phyloP scores from a whole-genome alignment of 2,329 filamentous ascomycete genomes.

The Fusarium protoensiforme region DNA sequence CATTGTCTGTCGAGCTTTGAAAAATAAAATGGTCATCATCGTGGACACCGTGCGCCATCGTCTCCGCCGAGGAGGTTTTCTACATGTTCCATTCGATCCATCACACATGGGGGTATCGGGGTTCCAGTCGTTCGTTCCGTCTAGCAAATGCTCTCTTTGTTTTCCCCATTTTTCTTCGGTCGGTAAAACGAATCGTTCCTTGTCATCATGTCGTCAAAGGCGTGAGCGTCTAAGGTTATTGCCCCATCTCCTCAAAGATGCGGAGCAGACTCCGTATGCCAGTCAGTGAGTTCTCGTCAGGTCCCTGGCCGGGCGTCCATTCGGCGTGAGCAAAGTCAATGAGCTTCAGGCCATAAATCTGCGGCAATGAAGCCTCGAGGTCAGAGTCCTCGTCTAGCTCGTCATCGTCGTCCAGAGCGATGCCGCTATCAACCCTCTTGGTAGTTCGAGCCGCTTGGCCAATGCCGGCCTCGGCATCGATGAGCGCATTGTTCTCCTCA shows the following conservation, averaged over 20 bases:
- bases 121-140: conserved; percentile 31
- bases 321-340: conserved; percentile 97
- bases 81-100: conserved; percentile 37
- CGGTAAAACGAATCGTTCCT: conserved; percentile 9
- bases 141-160: conserved; percentile 33
- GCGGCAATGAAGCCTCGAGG: conserved; percentile 61
- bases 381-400: conserved; percentile 62
- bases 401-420: conserved; percentile 59
- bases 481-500: conserved; percentile 62
- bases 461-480: conserved; percentile 63
- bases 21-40: conserved; percentile 35
- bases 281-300: conserved; percentile 83
- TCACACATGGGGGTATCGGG: conserved; percentile 42
- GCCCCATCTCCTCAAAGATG: conserved; percentile 75
- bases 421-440: conserved; percentile 66
- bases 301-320: conserved; percentile 84
- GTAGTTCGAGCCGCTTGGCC: conserved; percentile 48
- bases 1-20: background rate
- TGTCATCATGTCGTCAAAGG: conserved; percentile 36
- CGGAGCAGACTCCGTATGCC: conserved; percentile 78
- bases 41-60: conserved; percentile 34
- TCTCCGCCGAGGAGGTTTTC: conserved; percentile 38
- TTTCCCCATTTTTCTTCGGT: conserved; percentile 14
- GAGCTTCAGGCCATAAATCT: conserved; percentile 82
- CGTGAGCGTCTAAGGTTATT: conserved; percentile 32